Evolutionary conservation across 352 stramenopile species (phyloP), one percentile per base, ranked within the genome.

Genomic region (Pythium coloratum): DNA sequence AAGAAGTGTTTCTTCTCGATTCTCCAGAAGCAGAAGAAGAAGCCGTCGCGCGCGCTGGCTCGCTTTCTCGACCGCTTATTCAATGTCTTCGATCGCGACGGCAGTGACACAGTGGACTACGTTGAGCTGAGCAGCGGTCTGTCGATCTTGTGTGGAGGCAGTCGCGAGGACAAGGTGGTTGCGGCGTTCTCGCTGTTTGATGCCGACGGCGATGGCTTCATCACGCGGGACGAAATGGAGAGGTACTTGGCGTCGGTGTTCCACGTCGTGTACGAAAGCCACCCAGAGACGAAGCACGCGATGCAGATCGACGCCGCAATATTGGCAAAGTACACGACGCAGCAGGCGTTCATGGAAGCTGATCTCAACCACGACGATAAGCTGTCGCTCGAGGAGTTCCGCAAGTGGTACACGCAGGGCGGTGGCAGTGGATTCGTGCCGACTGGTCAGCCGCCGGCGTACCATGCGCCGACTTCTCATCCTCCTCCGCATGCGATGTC

Each of bases 161-260:
- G 75, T 3, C 81, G 77, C 34, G 82, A 96, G 44, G 86, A 95
- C 14, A 95, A 94, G 70, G 77, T 95, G 2, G 68, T 78, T 30
- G 78, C 85, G 3, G 88, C 83, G n/a, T 96, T 97, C 75, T 76
- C 77, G 16, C 82, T 96, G 26, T 93, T 96, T 66, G 90, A 97
- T 61, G 75, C 72, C 0, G 81, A 96, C 55, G 76, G 78, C 5
- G 87, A 96, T 59, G 90, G 90, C 30, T 95, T 84, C 59, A 96
- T 97, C 71, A 91, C 84, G 1, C 64, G 77, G 20, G 66, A 84
- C 16, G 88, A 97, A 60, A 95, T 97, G 89, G 73, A 85, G 55
- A 80, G 70, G 56, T 96, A 96, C 70, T 55, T 96, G 44, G 38
- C 55, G 13, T 66, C 61, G 2, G 65, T 67, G 2, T 71, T 67